phyloP scores from a whole-genome alignment of 1,139 yeast genomes.

The Yueomyces sp. region DNA sequence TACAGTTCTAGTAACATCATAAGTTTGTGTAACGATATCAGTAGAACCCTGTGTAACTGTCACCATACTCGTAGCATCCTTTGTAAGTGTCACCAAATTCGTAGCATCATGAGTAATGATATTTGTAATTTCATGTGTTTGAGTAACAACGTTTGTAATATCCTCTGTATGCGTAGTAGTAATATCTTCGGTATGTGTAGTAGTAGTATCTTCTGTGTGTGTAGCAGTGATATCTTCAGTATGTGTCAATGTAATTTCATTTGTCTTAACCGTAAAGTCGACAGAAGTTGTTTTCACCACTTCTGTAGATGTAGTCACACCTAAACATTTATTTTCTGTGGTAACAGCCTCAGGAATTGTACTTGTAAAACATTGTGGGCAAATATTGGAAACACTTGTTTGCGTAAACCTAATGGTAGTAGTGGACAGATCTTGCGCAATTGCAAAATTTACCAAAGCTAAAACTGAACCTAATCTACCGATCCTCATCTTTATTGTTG shows the following conservation, averaged over 20 bases:
- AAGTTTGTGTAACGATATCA: background rate
- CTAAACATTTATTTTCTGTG: background rate
- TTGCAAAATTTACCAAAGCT: too few species aligned
- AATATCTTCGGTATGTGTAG: background rate
- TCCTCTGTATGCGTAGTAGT: background rate
- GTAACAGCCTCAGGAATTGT: background rate
- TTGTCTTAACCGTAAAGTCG: background rate
- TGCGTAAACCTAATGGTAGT: conserved; percentile 3
- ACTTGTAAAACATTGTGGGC: conserved; percentile 5
- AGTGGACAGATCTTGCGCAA: background rate
- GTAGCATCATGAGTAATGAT: background rate
- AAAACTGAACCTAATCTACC: too few species aligned
- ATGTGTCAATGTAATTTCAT: background rate
- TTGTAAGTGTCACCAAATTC: background rate
- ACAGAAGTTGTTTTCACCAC: background rate
- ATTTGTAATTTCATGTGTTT: background rate
- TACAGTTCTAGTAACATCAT: background rate
- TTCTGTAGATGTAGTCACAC: background rate
- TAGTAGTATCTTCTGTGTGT: conserved; percentile 1
- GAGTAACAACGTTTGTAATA: background rate
- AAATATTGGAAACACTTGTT: conserved; percentile 4
- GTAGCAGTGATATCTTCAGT: conserved; percentile 1
- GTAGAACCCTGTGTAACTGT: background rate
- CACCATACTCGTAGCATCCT: background rate
- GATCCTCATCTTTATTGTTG: too few species aligned